A percentile compares a stretch with the other conserved stretches of the same genome.
Evolutionary conservation across 768 basidiomycete species (phyloP).

Genomic region (Chlorophyllum brunneum): DNA sequence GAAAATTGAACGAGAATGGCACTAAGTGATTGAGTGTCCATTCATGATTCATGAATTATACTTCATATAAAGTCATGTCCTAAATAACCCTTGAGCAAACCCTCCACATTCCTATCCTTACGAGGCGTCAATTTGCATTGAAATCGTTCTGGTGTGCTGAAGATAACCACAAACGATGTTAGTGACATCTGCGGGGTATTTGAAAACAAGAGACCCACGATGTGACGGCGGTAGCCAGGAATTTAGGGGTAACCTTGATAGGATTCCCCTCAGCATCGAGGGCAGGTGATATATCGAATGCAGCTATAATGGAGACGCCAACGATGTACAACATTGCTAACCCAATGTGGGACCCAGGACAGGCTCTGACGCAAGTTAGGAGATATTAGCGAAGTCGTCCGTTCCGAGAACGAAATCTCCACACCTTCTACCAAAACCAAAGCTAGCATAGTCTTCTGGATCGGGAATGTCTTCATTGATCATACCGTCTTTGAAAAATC

Average conservation of each 20-base stretch:
- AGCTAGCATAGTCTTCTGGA: constrained; percentile 16
- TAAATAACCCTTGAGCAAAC: background rate
- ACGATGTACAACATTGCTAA: constrained; percentile 17
- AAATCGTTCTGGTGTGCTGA: background rate
- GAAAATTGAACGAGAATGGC: too few relatives aligned
- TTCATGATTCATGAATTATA: too few relatives aligned
- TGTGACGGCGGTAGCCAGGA: background rate
- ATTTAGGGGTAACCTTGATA: constrained; percentile 21
- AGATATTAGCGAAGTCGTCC: background rate
- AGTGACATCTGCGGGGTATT: background rate
- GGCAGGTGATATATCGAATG: constrained; percentile 20
- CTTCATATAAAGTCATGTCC: constrained; percentile 2
- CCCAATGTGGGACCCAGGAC: constrained; percentile 19
- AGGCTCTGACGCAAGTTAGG: constrained; percentile 8
- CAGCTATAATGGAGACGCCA: constrained; percentile 15
- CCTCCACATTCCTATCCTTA: background rate
- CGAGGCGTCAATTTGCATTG: constrained; percentile 4
- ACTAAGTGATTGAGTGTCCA: too few relatives aligned
- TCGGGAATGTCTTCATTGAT: constrained; percentile 9
- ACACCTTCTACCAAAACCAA: constrained; percentile 20
- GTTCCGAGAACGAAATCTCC: background rate
- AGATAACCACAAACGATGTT: background rate
- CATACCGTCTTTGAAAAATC: constrained; percentile 16
- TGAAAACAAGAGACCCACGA: background rate
- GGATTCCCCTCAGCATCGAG: constrained; percentile 23